Base-by-base conservation (phyloP, 805 yeast genomes). In the Wickerhamomyces kurtzmanii region DNA sequence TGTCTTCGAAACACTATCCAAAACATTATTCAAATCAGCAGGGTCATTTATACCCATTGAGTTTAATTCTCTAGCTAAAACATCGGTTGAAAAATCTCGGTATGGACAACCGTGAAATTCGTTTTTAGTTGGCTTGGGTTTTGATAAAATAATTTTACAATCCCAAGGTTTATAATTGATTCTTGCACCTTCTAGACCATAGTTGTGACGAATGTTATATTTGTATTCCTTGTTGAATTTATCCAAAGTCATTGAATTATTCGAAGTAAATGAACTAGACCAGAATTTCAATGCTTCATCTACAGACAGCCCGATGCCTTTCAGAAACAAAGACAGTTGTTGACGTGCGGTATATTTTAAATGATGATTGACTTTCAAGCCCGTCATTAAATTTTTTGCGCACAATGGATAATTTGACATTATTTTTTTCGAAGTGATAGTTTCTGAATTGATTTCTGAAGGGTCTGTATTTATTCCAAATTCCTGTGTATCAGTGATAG, bases 41-140 rank as follows among this genome's bases (percentile, higher is more conserved):
- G 55, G 67, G 33, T 80, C 83, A 8, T 51, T 60, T 27, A 84
- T 56, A 2, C 87, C 89, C 73, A 83, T 68, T 13, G 61, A 67
- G 22, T 59, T 55, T 38, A 91, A 59, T 34, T 71, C 70, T 4
- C 43, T 39, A 6, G 68, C 61, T 27, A 91, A 59, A 29, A 69
- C 65, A 24, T 83, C 93, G n/a, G 69, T 48, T 9, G 69, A 62
- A 43, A 81, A 59, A 43, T 81, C 89, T 30, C 94, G 62, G 54
- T 82, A 91, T 5, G 97, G 96, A 53, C 97, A 89, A 3, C 98
- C 98, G 48, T 89, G 96, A 33, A 59, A 68, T 40, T 87, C 94
- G 23, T 65, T 67, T 26, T 67, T 62, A 8, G 62, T 59, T 0
- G 94, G 86, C 37, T 75, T 68, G 6, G 85, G 84, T 40, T 76